Evolutionary conservation across 2,329 filamentous ascomycete species (phyloP), one percentile per base, ranked within the genome.

Genomic region (Epichloe sibirici): DNA sequence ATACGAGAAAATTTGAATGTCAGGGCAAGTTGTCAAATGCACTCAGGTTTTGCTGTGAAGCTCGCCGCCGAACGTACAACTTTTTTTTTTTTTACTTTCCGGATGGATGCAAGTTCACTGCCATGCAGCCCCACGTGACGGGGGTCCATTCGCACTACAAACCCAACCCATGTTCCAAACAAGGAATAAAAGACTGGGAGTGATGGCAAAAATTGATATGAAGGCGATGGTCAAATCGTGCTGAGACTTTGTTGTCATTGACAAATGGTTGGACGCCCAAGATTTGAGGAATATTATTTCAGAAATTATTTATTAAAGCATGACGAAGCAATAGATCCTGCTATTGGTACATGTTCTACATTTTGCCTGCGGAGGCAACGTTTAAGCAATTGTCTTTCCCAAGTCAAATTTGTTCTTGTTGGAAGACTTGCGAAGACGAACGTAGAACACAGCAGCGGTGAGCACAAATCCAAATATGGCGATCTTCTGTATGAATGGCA

Each of bases 391-490:
- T 2, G 66, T 67, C 68, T 76, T 77, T 56, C 73, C 66, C 54
- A 74, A 71, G 45, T 65, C 68, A 40, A 66, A 53, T 15, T 64
- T 62, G 40, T 46, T 21, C 31, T 65, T 64, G 28, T 55, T 59
- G 7, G 59, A 58, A 46, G 57, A 57, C 57, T 62, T 68, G 56
- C 61, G 69, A 23, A 72, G 56, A 55, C 72, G 71, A 51, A 78
- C 49, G 63, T 73, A 77, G 45, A 70, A 58, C 28, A 63, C 71
- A 48, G 80, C 62, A 49, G 67, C 73, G 28, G 65, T 69, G 40
- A 76, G 57, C 53, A 81, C 69, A 48, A 77, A 66, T 44, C 66
- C 69, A 58, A 79, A 74, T 49, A 80, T 62, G 47, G 75, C 62
- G n/a, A 68, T 70, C 68, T 78, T 80, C 59, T 75, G 71, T 55